These are phyloP conservation scores for Sphaerostilbella broomeana DNA, from an alignment of 2,329 filamentous ascomycete genomes.

Conservation along the genomic window DNA sequence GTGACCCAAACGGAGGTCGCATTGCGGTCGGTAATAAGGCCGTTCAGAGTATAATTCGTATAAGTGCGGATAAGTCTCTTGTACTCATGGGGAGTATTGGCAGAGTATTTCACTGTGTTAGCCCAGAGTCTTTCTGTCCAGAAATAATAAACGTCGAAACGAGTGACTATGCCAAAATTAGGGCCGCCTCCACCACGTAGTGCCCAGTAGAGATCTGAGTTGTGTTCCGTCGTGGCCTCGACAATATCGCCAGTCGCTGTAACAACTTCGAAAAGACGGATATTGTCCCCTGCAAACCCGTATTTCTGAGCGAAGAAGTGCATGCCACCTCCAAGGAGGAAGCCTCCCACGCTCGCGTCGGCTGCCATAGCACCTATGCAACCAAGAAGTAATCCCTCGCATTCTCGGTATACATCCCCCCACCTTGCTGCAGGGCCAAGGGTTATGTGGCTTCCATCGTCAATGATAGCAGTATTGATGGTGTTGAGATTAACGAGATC, in stretches of 20 bases:
- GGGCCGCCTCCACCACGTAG: slow-evolving; percentile 35
- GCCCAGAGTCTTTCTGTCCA: slow-evolving; percentile 25
- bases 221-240: slow-evolving; percentile 25
- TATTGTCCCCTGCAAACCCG: slow-evolving; percentile 21
- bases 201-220: slow-evolving; percentile 39
- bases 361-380: slow-evolving; percentile 36
- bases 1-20: slow-evolving; percentile 20
- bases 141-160: slow-evolving; percentile 25
- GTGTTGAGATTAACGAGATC: slow-evolving; percentile 36
- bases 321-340: slow-evolving; percentile 42
- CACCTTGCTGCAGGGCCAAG: slow-evolving; percentile 40
- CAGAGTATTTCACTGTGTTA: slow-evolving; percentile 15
- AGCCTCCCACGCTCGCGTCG: slow-evolving; percentile 37
- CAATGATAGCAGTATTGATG: slow-evolving; percentile 26
- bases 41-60: slow-evolving; percentile 12
- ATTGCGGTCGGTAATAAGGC: slow-evolving; percentile 15
- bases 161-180: slow-evolving; percentile 34
- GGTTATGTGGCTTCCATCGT: slow-evolving; percentile 28
- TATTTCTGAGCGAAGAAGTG: slow-evolving; percentile 39
- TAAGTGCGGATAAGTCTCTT: slow-evolving; percentile 14
- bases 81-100: slow-evolving; percentile 5
- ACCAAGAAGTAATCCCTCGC: slow-evolving; percentile 32
- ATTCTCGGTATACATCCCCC: slow-evolving; percentile 33
- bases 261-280: slow-evolving; percentile 17
- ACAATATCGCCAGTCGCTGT: slow-evolving; percentile 39